phyloP scores from a whole-genome alignment of 805 yeast species.

The Pichia paraexigua region DNA sequence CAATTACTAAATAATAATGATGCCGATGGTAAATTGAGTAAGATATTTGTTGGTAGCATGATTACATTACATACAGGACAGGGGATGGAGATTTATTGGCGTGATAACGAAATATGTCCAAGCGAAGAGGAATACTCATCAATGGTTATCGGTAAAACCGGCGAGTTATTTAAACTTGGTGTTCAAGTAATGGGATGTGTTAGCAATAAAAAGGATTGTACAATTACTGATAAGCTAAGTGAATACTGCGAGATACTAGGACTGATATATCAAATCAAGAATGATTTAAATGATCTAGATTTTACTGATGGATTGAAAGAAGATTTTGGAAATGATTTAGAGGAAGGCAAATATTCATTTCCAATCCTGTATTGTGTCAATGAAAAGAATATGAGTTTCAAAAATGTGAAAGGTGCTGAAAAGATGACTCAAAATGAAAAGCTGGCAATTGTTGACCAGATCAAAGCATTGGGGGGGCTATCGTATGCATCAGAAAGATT shows the following conservation, averaged over 20 bases:
- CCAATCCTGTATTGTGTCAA: conserved; percentile 53
- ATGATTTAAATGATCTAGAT: conserved; percentile 69
- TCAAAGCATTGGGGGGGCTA: background rate
- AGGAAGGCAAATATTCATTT: conserved; percentile 84
- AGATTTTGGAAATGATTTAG: conserved; percentile 60
- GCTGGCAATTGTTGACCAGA: background rate
- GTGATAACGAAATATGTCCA: conserved; percentile 58
- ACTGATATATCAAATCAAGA: conserved; percentile 74
- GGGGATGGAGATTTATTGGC: conserved; percentile 83
- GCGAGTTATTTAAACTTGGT: conserved; percentile 77
- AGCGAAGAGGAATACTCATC: conserved; percentile 53
- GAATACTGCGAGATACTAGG: conserved; percentile 74
- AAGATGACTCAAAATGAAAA: background rate
- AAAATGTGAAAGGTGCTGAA: background rate
- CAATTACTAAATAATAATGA: conserved; percentile 2
- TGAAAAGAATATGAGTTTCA: background rate
- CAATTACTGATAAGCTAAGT: conserved; percentile 27
- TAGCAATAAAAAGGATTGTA: background rate
- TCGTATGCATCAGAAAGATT: background rate
- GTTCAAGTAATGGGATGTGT: conserved; percentile 46
- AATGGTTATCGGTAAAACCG: conserved; percentile 87
- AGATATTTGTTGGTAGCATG: conserved; percentile 62
- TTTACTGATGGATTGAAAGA: conserved; percentile 36
- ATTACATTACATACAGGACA: conserved; percentile 82
- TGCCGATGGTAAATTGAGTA: conserved; percentile 14